These are phyloP conservation scores for Chrysoporthe cubensis DNA, from an alignment of 2,329 filamentous ascomycete genomes.

Conservation along the genomic window DNA sequence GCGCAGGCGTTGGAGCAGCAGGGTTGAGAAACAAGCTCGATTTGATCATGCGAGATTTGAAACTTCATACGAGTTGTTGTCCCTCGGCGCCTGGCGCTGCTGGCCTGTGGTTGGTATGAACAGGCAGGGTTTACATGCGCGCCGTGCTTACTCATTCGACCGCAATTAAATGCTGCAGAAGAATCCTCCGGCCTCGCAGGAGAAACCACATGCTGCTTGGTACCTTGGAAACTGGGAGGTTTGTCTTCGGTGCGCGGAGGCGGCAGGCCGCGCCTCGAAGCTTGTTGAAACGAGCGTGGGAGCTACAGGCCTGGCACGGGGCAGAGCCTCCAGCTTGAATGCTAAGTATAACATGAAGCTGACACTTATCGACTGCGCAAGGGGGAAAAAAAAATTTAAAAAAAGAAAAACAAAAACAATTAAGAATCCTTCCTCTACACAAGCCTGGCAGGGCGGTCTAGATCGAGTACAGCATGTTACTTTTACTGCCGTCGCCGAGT, in stretches of 20 bases:
- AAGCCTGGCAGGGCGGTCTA: background rate
- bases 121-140: constrained; percentile 6
- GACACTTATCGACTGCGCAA: no score
- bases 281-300: background rate
- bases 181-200: constrained; percentile 8
- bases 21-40: constrained; percentile 8
- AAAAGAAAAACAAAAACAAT: no score
- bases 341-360: background rate
- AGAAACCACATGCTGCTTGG: background rate
- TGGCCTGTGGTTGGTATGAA: constrained; percentile 6
- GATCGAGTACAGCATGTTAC: background rate
- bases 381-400: no score
- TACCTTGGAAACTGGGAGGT: background rate
- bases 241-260: background rate
- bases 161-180: constrained; percentile 16
- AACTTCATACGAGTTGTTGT: constrained; percentile 6
- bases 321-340: background rate
- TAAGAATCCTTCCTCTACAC: background rate
- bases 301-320: background rate
- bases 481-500: constrained; percentile 8
- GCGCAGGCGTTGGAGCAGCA: background rate
- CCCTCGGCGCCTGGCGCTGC: background rate
- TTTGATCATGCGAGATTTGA: constrained; percentile 18
- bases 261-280: background rate
- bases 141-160: constrained; percentile 5